Evolutionary conservation across 2,329 filamentous ascomycete genomes (phyloP).

Genomic region (Zymoseptoria ardabiliae): DNA sequence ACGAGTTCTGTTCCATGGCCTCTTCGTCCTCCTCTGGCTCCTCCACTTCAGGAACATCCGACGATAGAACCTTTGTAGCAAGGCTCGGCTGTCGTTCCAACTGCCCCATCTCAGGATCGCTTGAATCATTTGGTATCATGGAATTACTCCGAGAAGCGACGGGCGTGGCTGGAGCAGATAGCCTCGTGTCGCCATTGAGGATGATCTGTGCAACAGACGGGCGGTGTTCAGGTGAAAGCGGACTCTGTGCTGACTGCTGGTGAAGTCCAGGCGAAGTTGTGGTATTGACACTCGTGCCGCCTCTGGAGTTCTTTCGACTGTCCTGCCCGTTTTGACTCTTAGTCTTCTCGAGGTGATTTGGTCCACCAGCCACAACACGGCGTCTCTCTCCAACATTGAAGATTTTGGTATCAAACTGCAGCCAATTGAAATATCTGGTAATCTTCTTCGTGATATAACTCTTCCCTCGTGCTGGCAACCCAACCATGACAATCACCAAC

Average conservation of each 20-base stretch:
- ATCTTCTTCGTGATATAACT: slow-evolving; percentile 99
- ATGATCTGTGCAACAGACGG: slow-evolving; percentile 48
- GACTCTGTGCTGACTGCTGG: slow-evolving; percentile 15
- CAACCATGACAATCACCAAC: slow-evolving; percentile 97
- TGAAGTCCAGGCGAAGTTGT: slow-evolving; percentile 15
- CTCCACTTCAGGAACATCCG: slow-evolving; percentile 10
- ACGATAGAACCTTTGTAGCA: slow-evolving; percentile 13
- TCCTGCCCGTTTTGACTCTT: slow-evolving; percentile 14
- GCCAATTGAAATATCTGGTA: slow-evolving; percentile 89
- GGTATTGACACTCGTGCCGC: slow-evolving; percentile 17
- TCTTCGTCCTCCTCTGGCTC: slow-evolving; percentile 33
- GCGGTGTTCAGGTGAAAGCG: slow-evolving; percentile 12
- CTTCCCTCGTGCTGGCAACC: slow-evolving; percentile 88
- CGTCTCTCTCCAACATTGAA: slow-evolving; percentile 96
- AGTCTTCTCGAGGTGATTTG: slow-evolving; percentile 28
- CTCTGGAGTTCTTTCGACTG: slow-evolving; percentile 13
- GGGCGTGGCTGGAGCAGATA: slow-evolving; percentile 30
- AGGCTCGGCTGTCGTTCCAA: slow-evolving; percentile 12
- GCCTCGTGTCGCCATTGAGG: slow-evolving; percentile 48
- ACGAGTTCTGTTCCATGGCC: slow-evolving; percentile 76
- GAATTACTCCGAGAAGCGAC: slow-evolving; percentile 1
- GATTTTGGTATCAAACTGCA: slow-evolving; percentile 90
- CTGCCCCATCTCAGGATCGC: slow-evolving; percentile 24
- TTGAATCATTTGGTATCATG: slow-evolving; percentile 18
- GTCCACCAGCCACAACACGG: slow-evolving; percentile 64